phyloP scores from a whole-genome alignment of 805 yeast species.

The Pichia rugopelliculosa region DNA sequence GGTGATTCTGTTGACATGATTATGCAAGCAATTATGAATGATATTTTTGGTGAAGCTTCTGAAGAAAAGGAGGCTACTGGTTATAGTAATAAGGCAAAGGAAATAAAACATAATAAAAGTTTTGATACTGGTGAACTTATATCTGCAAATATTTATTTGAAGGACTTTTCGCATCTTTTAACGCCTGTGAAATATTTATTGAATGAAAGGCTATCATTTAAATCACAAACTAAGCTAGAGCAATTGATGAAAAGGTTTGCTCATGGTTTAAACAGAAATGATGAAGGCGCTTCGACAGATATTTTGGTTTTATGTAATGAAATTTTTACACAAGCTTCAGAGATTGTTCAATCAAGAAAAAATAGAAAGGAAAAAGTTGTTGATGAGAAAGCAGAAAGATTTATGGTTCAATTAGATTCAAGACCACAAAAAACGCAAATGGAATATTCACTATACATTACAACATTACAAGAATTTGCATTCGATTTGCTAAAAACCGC shows the following conservation, averaged over 20 bases:
- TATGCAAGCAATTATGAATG: conserved; percentile 79
- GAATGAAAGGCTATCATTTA: conserved; percentile 56
- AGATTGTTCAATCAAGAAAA: conserved; percentile 17
- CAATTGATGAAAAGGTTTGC: conserved; percentile 73
- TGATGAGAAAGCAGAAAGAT: conserved; percentile 42
- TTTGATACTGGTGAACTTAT: conserved; percentile 79
- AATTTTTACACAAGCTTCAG: conserved; percentile 49
- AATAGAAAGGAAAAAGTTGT: conserved; percentile 14
- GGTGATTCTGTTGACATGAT: conserved; percentile 55
- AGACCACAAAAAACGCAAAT: conserved; percentile 45
- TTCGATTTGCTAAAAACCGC: conserved; percentile 71
- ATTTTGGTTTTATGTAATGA: conserved; percentile 69
- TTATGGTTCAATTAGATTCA: conserved; percentile 64
- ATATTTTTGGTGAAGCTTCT: conserved; percentile 84
- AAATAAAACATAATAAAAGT: conserved; percentile 83
- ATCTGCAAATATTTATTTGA: conserved; percentile 54
- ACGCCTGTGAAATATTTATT: conserved; percentile 63
- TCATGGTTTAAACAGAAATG: conserved; percentile 70
- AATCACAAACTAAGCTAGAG: conserved; percentile 66
- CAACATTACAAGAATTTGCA: conserved; percentile 65
- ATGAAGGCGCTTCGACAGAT: conserved; percentile 46
- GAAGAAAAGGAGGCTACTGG: conserved; percentile 94
- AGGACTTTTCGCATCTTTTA: conserved; percentile 49
- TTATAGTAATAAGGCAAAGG: conserved; percentile 77
- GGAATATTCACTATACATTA: conserved; percentile 49